phyloP scores from a whole-genome alignment of 2,329 filamentous ascomycete genomes.

The Pseudodiploospora longispora region DNA sequence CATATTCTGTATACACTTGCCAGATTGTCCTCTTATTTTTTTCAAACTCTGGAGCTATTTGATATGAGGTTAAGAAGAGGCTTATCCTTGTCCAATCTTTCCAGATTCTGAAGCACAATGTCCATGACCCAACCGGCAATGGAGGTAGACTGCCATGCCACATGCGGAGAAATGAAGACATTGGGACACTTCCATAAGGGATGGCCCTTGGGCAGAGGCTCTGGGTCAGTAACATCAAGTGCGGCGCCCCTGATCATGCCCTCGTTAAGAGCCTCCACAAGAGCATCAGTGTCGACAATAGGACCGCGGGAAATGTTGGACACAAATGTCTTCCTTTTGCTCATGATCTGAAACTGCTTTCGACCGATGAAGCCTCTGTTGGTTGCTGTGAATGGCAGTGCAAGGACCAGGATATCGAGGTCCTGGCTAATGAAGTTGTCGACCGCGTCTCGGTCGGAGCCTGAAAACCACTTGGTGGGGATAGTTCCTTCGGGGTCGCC shows the following conservation, averaged over 20 bases:
- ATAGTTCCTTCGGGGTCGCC: slow-evolving; percentile 35
- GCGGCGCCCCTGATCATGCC: slow-evolving; percentile 47
- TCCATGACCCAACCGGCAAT: slow-evolving; percentile 17
- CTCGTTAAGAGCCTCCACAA: slow-evolving; percentile 46
- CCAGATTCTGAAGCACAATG: slow-evolving; percentile 4
- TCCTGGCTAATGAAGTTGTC: slow-evolving; percentile 34
- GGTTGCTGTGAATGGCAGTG: slow-evolving; percentile 29
- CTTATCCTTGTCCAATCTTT: slow-evolving; percentile 5
- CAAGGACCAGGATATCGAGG: slow-evolving; percentile 36
- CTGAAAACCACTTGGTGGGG: slow-evolving; percentile 35
- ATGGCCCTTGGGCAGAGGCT: slow-evolving; percentile 57
- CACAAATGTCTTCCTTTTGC: slow-evolving; percentile 42
- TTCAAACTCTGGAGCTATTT: no score
- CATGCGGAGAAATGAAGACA: slow-evolving; percentile 45
- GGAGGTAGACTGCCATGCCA: slow-evolving; percentile 24
- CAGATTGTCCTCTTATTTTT: no score
- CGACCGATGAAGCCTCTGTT: slow-evolving; percentile 34
- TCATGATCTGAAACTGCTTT: slow-evolving; percentile 33
- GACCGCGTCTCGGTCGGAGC: slow-evolving; percentile 22
- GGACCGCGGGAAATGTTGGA: slow-evolving; percentile 56
- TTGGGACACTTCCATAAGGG: slow-evolving; percentile 59
- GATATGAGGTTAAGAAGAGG: slow-evolving; percentile 16
- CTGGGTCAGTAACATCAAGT: slow-evolving; percentile 64
- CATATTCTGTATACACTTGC: no score
- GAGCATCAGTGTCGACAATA: slow-evolving; percentile 35